Conservation (phyloP, 208 protist species). For the Acanthamoeba culbertsoni region DNA sequence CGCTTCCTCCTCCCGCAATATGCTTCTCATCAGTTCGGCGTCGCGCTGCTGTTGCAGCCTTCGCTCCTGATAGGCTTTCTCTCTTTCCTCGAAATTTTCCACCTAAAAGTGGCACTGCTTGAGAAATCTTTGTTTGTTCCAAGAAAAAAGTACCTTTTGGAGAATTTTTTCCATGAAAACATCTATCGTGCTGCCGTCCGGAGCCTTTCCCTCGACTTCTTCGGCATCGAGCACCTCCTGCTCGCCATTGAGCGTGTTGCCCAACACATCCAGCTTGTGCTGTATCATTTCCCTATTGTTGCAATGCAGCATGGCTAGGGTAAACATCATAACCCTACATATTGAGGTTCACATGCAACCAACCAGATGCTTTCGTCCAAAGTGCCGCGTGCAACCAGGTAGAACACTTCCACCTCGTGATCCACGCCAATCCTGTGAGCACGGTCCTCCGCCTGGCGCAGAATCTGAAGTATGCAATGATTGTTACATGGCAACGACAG, state of each 20-base stretch:
- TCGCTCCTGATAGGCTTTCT: constrained; percentile 10
- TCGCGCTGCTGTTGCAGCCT: constrained; percentile 4
- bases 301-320: not conserved
- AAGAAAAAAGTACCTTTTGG: not conserved
- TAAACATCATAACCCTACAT: too few species aligned
- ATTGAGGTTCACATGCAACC: too few species aligned
- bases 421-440: constrained; percentile 95
- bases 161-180: constrained; percentile 16
- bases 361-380: constrained; percentile 75
- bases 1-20: not conserved
- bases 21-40: not conserved
- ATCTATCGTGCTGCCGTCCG: constrained; percentile 1
- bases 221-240: constrained; percentile 43
- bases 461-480: constrained; percentile 61
- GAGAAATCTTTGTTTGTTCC: not conserved
- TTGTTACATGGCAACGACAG: not conserved
- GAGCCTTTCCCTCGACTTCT: constrained; percentile 43
- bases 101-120: not conserved
- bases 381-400: constrained; percentile 84
- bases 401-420: constrained; percentile 90
- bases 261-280: constrained; percentile 63
- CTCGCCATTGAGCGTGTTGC: constrained; percentile 63
- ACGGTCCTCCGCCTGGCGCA: constrained; percentile 95
- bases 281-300: constrained; percentile 54
- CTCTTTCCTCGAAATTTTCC: not conserved